These are phyloP conservation scores for Candida cerambycidarum DNA, from an alignment of 805 yeast genomes.

Conservation along the genomic window DNA sequence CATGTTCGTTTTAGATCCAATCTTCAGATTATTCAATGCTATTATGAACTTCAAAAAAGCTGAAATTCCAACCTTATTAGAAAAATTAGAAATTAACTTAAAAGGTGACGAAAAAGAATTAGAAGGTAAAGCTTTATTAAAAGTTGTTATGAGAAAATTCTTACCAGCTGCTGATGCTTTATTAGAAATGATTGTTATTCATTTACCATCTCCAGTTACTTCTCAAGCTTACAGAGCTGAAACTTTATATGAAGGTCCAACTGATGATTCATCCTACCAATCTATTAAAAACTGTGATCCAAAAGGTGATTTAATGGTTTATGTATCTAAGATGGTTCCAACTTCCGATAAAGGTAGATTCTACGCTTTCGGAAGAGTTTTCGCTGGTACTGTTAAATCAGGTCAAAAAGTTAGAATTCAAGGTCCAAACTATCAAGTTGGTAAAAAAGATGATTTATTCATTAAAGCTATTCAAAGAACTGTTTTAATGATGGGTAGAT, in stretches of 20 bases:
- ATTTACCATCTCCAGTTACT: constrained; percentile 99
- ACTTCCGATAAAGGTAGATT: constrained; percentile 99
- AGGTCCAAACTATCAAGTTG: constrained; percentile 99
- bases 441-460: constrained; percentile 97
- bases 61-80: constrained; percentile 87
- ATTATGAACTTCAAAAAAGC: constrained; percentile 99
- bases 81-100: constrained; percentile 89
- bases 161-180: constrained; percentile 99
- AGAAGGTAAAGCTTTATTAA: constrained; percentile 97
- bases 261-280: constrained; percentile 83
- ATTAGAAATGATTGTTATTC: constrained; percentile 96
- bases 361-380: constrained; percentile 99
- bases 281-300: constrained; percentile 99
- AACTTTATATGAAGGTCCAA: constrained; percentile 98
- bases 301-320: constrained; percentile 95
- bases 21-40: constrained; percentile 94
- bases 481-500: constrained; percentile 99
- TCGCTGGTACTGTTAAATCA: constrained; percentile 98
- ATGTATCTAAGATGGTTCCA: constrained; percentile 99
- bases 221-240: constrained; percentile 99
- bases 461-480: constrained; percentile 98
- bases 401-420: constrained; percentile 99
- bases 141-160: constrained; percentile 99
- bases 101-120: constrained; percentile 97
- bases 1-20: constrained; percentile 98